These are phyloP conservation scores for Erythrophleum ivorense DNA, from an alignment of 331 rosid genomes.

Conservation along the genomic window DNA sequence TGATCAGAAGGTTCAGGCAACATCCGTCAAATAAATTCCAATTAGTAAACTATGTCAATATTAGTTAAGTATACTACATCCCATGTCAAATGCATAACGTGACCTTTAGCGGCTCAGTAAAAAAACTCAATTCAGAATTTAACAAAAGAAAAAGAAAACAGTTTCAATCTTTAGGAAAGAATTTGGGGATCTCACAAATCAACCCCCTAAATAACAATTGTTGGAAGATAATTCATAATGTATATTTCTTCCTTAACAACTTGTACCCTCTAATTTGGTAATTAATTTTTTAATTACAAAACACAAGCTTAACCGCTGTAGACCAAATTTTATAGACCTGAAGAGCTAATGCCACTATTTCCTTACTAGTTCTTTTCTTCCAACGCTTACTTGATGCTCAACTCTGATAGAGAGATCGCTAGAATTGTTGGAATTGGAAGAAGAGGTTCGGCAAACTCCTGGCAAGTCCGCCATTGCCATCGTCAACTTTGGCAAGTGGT, in stretches of 20 bases:
- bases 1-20: too few relatives aligned
- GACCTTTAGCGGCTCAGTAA: not conserved
- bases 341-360: slow-evolving; percentile 34
- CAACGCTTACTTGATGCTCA: too few relatives aligned
- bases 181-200: not conserved
- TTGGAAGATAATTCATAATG: not conserved
- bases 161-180: not conserved
- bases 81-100: too few relatives aligned
- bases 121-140: not conserved
- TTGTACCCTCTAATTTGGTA: not conserved
- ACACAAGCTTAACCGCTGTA: slow-evolving; percentile 17
- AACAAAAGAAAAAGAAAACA: not conserved
- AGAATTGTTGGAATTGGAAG: too few relatives aligned
- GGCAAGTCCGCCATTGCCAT: too few relatives aligned
- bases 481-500: too few relatives aligned
- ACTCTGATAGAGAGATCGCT: too few relatives aligned
- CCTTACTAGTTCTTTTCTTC: too few relatives aligned
- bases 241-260: not conserved
- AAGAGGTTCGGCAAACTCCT: too few relatives aligned
- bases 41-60: too few relatives aligned
- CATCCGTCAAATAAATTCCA: too few relatives aligned
- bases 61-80: too few relatives aligned
- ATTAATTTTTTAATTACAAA: not conserved
- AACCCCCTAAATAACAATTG: not conserved
- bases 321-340: slow-evolving; percentile 48